Conservation (phyloP, 208 protist genomes). For the Wallacemonas rigidus region DNA sequence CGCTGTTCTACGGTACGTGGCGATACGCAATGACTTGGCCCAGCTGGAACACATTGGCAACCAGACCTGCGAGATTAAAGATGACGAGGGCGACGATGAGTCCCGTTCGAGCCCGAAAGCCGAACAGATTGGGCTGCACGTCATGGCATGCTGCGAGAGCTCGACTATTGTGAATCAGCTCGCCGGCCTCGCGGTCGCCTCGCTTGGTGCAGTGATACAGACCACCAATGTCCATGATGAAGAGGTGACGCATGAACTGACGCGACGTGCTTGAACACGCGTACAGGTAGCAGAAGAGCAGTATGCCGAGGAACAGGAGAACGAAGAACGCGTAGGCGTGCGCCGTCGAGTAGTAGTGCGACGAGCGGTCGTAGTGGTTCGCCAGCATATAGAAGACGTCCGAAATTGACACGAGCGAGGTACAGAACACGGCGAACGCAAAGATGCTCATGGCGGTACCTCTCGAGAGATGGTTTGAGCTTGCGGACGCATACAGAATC, state of each 20-base stretch:
- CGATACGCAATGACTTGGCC: conserved; percentile 34
- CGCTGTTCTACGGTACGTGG: not conserved
- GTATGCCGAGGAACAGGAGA: conserved; percentile 48
- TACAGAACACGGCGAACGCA: conserved; percentile 44
- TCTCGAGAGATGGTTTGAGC: conserved; percentile 69
- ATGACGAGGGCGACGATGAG: conserved; percentile 30
- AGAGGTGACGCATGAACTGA: conserved; percentile 55
- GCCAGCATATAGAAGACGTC: conserved; percentile 48
- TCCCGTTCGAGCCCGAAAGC: conserved; percentile 24
- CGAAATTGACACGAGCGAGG: conserved; percentile 37
- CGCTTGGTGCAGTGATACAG: conserved; percentile 62
- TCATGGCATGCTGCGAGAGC: conserved; percentile 41
- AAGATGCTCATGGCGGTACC: conserved; percentile 59
- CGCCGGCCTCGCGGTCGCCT: conserved; percentile 31
- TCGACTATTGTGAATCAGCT: conserved; percentile 56
- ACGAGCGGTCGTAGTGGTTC: conserved; percentile 19
- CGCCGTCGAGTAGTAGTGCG: conserved; percentile 44
- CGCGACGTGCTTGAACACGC: conserved; percentile 33
- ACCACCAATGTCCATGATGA: conserved; percentile 67
- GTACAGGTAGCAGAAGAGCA: conserved; percentile 68
- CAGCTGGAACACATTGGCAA: conserved; percentile 42
- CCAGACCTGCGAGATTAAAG: conserved; percentile 38
- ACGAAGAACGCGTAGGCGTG: conserved; percentile 68
- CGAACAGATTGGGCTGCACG: conserved; percentile 53
- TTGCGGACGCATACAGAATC: conserved; percentile 68